Base-by-base conservation (phyloP, 176 grass and related monocot genomes). In the Coix lacrymajobi region DNA sequence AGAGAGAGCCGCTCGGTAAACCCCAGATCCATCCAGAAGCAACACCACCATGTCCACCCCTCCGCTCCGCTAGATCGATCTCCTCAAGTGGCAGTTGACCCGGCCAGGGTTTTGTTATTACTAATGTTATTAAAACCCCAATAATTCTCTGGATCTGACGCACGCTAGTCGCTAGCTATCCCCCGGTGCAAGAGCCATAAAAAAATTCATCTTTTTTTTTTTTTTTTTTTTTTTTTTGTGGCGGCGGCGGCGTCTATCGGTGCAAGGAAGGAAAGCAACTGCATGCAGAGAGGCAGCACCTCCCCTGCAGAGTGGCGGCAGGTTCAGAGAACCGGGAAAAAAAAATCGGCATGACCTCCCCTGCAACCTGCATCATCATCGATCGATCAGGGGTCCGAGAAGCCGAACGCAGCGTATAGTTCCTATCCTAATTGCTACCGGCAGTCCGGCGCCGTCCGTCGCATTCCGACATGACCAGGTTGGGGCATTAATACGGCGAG, bases 21-120 rank as follows among this genome's bases (percentile, higher is more conserved):
- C 36, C 65, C 25, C 66, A 66, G 79, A 90, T 90, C 83, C 78
- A 41, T 86, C 83, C 57, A 44, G 72, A 62, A 81, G 19, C 61
- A 69, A 5, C n/a, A 30, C 41, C 43, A 54, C 66, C 31, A n/a
- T n/a, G n/a, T n/a, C n/a, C n/a, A n/a, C n/a, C 77, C 38, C 37
- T 28, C n/a, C 37, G 8, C 77, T 4, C 41, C 39, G 32, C 67
- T 67, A 67, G 20, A 51, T 86, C 84, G 71, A 81, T 86, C 84
- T 79, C 79, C 28, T 52, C 88, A 78, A 33, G 38, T 83, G 67
- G 75, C 24, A 22, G 49, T 20, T 66, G 79, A 75, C 48, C 64
- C 17, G 22, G 29, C 64, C 17, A 26, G 29, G 54, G 51, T 58
- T 36, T 15, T 17, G 19, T 22, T 22, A 3, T 4, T n/a, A 22